Percentiles rank a stretch among this genome's conserved stretches.
These are phyloP conservation scores for Cladosporium sp. DNA, from an alignment of 2,329 filamentous ascomycete genomes.

Conservation along the genomic window DNA sequence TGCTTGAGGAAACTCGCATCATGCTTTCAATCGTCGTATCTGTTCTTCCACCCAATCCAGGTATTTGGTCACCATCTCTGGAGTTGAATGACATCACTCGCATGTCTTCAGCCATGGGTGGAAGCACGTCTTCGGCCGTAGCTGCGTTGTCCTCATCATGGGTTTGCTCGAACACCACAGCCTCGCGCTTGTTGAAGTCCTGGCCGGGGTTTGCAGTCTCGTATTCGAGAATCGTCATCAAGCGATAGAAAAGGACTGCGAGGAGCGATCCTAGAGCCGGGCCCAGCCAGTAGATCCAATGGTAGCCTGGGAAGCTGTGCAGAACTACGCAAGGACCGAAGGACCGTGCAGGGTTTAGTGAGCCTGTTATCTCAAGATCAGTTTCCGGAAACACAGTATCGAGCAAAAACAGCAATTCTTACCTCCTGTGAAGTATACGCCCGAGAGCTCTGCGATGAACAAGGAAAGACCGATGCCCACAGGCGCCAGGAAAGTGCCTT, in stretches of 20 bases:
- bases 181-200: slow-evolving; percentile 43
- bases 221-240: slow-evolving; percentile 48
- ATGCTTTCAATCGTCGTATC: neutral
- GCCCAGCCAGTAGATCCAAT: slow-evolving; percentile 52
- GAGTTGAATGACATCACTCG: neutral
- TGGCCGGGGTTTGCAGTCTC: slow-evolving; percentile 48
- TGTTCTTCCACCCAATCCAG: neutral
- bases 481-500: slow-evolving; percentile 38
- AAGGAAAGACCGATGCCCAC: slow-evolving; percentile 39
- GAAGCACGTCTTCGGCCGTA: slow-evolving; percentile 25
- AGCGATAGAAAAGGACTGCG: slow-evolving; percentile 46
- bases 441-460: slow-evolving; percentile 44
- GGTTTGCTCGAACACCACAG: slow-evolving; percentile 32
- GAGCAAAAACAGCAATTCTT: neutral
- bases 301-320: slow-evolving; percentile 39
- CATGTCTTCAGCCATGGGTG: slow-evolving; percentile 18
- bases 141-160: slow-evolving; percentile 35
- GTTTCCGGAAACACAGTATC: neutral
- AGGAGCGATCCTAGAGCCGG: slow-evolving; percentile 43
- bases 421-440: slow-evolving; percentile 45
- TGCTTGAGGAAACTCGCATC: neutral
- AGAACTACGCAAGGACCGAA: slow-evolving; percentile 47
- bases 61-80: neutral
- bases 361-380: slow-evolving; percentile 24
- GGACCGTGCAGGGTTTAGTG: slow-evolving; percentile 47